Percentiles rank a stretch among this genome's conserved stretches.
Conservation (phyloP, 306 rosid species). For the Dryas octopetala region DNA sequence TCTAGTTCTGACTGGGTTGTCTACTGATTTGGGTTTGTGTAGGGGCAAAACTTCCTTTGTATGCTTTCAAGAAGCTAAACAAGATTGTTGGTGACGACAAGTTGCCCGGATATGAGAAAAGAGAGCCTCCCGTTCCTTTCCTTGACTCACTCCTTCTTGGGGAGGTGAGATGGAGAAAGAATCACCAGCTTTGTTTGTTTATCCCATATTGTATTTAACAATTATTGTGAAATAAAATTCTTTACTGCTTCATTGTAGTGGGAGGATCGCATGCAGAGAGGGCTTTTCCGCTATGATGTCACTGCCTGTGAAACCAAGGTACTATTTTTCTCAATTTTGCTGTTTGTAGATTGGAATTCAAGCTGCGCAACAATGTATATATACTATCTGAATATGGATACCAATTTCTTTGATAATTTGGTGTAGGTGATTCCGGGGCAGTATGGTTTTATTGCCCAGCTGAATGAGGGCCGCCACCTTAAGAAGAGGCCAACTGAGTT, state of each 20-base stretch:
- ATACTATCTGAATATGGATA: background rate
- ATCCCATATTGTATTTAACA: background rate
- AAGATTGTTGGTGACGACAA: constrained; percentile 35
- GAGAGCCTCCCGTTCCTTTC: constrained; percentile 67
- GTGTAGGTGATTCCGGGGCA: constrained; percentile 83
- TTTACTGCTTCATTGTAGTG: constrained; percentile 46
- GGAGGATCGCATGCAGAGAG: constrained; percentile 93
- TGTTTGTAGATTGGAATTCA: background rate
- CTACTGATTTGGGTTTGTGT: constrained; percentile 13
- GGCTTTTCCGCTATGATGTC: constrained; percentile 92
- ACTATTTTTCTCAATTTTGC: background rate
- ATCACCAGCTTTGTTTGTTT: background rate
- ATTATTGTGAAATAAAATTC: constrained; percentile 17
- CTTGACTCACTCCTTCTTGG: constrained; percentile 90
- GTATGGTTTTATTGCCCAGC: constrained; percentile 87
- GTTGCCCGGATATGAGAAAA: constrained; percentile 27
- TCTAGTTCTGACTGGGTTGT: constrained; percentile 7
- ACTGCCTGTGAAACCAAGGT: constrained; percentile 95
- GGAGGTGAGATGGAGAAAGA: constrained; percentile 49
- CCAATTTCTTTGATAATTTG: constrained; percentile 19
- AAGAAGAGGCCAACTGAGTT: constrained; percentile 97
- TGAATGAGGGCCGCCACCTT: constrained; percentile 95
- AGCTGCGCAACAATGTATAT: background rate
- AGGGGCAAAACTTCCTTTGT: constrained; percentile 90
- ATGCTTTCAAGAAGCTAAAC: constrained; percentile 61